Evolutionary conservation across 768 basidiomycete species (phyloP).

Genomic region (Lactifluus pinguis): DNA sequence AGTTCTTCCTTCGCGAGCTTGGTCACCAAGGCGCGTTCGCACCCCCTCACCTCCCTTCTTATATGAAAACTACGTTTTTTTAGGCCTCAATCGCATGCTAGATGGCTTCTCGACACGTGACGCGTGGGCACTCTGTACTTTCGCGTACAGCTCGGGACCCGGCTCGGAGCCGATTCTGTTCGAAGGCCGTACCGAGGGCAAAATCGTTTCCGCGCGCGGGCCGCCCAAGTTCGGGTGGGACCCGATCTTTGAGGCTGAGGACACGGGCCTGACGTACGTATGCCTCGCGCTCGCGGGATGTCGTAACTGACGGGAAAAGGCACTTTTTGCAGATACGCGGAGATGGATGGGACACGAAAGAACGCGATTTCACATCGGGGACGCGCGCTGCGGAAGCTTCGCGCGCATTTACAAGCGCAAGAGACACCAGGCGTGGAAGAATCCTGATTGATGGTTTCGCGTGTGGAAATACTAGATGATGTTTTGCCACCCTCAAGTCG

Average conservation of each 20-base stretch:
- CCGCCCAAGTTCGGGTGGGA: constrained; percentile 85
- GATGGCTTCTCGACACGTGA: constrained; percentile 63
- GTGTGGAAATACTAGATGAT: neutral
- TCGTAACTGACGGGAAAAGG: neutral
- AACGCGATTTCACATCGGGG: constrained; percentile 60
- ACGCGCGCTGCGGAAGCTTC: constrained; percentile 51
- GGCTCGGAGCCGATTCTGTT: constrained; percentile 68
- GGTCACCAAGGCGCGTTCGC: constrained; percentile 69
- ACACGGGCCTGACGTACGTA: constrained; percentile 65
- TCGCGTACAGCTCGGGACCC: constrained; percentile 87
- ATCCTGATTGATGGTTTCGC: neutral
- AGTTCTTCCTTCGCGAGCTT: constrained; percentile 73
- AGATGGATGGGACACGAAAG: constrained; percentile 57
- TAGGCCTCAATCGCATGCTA: constrained; percentile 77
- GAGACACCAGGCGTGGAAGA: constrained; percentile 5
- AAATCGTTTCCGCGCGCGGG: constrained; percentile 82
- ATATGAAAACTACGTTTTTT: too few species aligned
- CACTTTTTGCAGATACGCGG: constrained; percentile 44
- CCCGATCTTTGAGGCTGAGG: constrained; percentile 71
- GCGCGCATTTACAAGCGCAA: constrained; percentile 30
- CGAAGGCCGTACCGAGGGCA: constrained; percentile 83
- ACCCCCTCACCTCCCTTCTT: neutral
- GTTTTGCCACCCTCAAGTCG: neutral
- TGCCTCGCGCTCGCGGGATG: neutral
- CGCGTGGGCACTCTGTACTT: constrained; percentile 91